These are phyloP conservation scores for Pelargonium citronellum DNA, from an alignment of 441 rosid genomes.

Conservation along the genomic window DNA sequence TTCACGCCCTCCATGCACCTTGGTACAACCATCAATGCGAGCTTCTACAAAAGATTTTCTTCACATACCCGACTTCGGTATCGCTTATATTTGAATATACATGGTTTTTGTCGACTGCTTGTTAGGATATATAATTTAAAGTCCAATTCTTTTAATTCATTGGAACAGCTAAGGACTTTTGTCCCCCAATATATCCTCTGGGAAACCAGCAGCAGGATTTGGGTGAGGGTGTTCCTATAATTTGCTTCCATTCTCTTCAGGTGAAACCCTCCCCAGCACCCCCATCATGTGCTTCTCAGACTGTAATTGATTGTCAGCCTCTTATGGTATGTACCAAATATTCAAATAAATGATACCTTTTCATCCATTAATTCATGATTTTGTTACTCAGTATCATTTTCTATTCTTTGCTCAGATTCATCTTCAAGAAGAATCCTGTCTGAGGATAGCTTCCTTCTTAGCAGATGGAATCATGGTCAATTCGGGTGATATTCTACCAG, in stretches of 20 bases:
- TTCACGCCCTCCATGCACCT: conserved; percentile 76
- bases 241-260: conserved; percentile 79
- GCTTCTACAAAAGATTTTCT: conserved; percentile 39
- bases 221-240: conserved; percentile 57
- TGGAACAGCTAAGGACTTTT: conserved; percentile 62
- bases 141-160: conserved; percentile 19
- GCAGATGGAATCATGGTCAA: conserved; percentile 91
- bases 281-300: conserved; percentile 72
- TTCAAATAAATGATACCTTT: conserved; percentile 13
- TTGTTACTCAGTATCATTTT: conserved; percentile 15
- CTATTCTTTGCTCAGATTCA: conserved; percentile 52
- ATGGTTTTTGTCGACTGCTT: conserved; percentile 3
- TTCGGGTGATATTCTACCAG: conserved; percentile 69
- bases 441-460: conserved; percentile 87
- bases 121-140: conserved; percentile 15
- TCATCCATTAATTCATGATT: conserved; percentile 9
- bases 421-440: conserved; percentile 95
- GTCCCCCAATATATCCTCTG: conserved; percentile 86
- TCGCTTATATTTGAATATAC: conserved; percentile 7
- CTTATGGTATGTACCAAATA: conserved; percentile 57
- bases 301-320: conserved; percentile 83
- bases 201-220: conserved; percentile 61
- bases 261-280: conserved; percentile 86
- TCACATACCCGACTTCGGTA: conserved; percentile 84
- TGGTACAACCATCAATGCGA: conserved; percentile 85